Base-by-base conservation (phyloP, 192 early-diverging fungal species). In the Dissophora ornata region DNA sequence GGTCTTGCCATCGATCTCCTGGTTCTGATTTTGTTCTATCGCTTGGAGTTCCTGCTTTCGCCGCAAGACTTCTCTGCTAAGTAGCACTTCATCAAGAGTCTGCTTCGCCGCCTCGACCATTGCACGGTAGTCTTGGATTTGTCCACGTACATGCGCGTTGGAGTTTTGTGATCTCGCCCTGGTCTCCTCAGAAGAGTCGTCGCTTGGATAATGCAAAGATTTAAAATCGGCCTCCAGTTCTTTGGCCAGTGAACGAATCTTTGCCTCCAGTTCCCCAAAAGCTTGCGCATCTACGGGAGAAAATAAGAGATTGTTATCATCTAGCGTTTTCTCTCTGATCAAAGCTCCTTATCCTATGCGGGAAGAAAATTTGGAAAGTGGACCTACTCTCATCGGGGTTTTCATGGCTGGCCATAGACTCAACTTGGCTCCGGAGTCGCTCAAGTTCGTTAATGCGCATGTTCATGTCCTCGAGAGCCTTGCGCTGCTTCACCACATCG, bases 401-500 rank as follows among this genome's bases (percentile, higher is more conserved):
- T 1, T 41, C 47, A 24, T 7, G 29, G 0, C 33, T 8, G 0
- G 41, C 41, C 2, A 57, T 16, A 13, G 47, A 36, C 0, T 33
- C 51, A 56, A 77, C 41, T 11, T 48, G 32, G 4, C 18, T 26
- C 36, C 54, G 15, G 18, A 55, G 29, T 34, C 15, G 12, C 19
- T 48, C 50, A n/a, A 77, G 45, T 2, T 67, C 64, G 4, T 15
- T 22, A 2, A 77, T 22, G 19, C 41, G 42, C 15, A 7, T 1
- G 33, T 60, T 24, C 41, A 77, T 62, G 6, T 5, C 42, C 2
- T 62, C 59, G 13, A 77, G 24, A 2, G 32, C 38, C 58, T 62
- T 67, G 64, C 58, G 73, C 28, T 77, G 73, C 16, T 48, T 44
- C 13, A 77, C 45, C 15, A 77, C 63, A 3, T 62, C 73, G 22